phyloP scores from a whole-genome alignment of 2,329 filamentous ascomycete species.

The Penicillium sp. region DNA sequence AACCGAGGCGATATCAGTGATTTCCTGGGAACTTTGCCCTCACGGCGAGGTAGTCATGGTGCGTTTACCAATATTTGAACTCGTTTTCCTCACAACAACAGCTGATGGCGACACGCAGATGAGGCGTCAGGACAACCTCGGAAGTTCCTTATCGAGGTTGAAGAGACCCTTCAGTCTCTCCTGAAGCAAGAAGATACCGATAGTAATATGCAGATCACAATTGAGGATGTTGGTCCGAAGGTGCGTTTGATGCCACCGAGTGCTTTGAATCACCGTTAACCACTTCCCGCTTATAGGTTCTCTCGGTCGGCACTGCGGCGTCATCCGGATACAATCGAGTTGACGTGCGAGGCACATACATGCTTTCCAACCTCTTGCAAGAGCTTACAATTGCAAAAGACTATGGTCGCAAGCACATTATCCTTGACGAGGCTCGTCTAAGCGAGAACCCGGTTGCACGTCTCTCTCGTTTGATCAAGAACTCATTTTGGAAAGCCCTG shows the following conservation, averaged over 20 bases:
- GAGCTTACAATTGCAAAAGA: slow-evolving; percentile 91
- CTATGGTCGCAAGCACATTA: slow-evolving; percentile 83
- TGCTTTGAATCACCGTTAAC: not conserved
- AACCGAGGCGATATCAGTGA: slow-evolving; percentile 38
- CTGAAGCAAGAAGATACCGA: slow-evolving; percentile 89
- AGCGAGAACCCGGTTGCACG: slow-evolving; percentile 95
- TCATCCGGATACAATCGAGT: slow-evolving; percentile 86
- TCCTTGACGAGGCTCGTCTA: slow-evolving; percentile 85
- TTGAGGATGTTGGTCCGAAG: slow-evolving; percentile 93
- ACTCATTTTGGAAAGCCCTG: slow-evolving; percentile 89
- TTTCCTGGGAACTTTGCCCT: slow-evolving; percentile 34
- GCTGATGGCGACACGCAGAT: slow-evolving; percentile 55
- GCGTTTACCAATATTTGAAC: slow-evolving; percentile 10
- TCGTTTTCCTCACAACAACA: not conserved
- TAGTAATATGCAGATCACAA: slow-evolving; percentile 93
- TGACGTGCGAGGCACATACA: slow-evolving; percentile 93
- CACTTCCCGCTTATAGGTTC: slow-evolving; percentile 57
- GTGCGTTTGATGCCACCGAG: slow-evolving; percentile 42
- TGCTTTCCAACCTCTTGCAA: slow-evolving; percentile 94
- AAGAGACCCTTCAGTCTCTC: slow-evolving; percentile 76
- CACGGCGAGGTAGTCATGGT: slow-evolving; percentile 50
- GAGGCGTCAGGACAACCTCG: slow-evolving; percentile 69
- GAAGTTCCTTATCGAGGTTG: slow-evolving; percentile 84
- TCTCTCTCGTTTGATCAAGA: slow-evolving; percentile 79
- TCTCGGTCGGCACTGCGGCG: slow-evolving; percentile 79